Percentiles rank a stretch among this genome's conserved stretches.
Conservation (phyloP, 2,329 filamentous ascomycete genomes). For the Talaromyces sp. region DNA sequence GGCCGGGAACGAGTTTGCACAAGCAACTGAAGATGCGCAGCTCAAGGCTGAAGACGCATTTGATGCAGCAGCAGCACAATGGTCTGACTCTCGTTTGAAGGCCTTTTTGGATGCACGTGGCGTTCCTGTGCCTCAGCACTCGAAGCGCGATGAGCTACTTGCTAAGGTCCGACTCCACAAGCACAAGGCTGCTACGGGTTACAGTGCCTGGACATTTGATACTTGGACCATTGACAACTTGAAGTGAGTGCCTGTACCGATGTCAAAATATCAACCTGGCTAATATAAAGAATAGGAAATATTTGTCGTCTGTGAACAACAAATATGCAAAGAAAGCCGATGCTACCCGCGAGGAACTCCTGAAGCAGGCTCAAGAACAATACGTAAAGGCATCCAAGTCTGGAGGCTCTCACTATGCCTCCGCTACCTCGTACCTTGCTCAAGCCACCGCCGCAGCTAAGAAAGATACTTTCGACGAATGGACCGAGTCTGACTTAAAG, state of each 20-base stretch:
- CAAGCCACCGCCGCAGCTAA: slow-evolving; percentile 64
- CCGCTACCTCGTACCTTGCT: slow-evolving; percentile 67
- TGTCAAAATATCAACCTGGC: slow-evolving; percentile 30
- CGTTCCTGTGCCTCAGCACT: slow-evolving; percentile 67
- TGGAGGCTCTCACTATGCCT: slow-evolving; percentile 52
- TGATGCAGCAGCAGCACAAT: slow-evolving; percentile 57
- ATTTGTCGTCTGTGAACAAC: slow-evolving; percentile 47
- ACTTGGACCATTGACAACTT: slow-evolving; percentile 70
- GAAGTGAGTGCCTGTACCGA: slow-evolving; percentile 43
- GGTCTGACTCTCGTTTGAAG: slow-evolving; percentile 76
- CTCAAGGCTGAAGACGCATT: slow-evolving; percentile 65
- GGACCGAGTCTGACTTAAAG: slow-evolving; percentile 70
- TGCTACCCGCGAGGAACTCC: slow-evolving; percentile 68
- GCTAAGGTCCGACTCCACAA: slow-evolving; percentile 70
- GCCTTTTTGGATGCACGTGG: slow-evolving; percentile 73
- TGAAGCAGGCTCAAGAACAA: slow-evolving; percentile 52
- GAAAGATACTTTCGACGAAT: slow-evolving; percentile 65
- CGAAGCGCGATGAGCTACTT: slow-evolving; percentile 69
- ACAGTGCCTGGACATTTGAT: slow-evolving; percentile 74
- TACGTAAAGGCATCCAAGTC: slow-evolving; percentile 48
- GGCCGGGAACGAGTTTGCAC: slow-evolving; percentile 71
- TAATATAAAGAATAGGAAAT: slow-evolving; percentile 46
- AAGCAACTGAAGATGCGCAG: slow-evolving; percentile 67
- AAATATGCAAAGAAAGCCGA: slow-evolving; percentile 61
- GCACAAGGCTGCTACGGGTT: slow-evolving; percentile 66